A percentile compares a stretch with the other conserved stretches of the same genome.
Evolutionary conservation across 2,329 filamentous ascomycete genomes (phyloP).

Genomic region (Domatiomyces catenatus): DNA sequence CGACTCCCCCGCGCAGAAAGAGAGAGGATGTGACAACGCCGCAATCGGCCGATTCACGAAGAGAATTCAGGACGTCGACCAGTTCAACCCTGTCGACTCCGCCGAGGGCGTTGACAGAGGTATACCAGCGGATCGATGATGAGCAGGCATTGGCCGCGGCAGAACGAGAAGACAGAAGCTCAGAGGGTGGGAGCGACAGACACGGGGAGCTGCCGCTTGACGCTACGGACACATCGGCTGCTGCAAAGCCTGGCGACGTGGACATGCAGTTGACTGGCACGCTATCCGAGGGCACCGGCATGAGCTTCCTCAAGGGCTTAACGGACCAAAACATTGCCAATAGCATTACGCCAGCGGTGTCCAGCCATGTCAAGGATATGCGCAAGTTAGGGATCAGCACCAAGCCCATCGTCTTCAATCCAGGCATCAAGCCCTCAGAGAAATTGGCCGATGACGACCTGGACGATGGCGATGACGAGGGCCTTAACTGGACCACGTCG

Average conservation of each 20-base stretch:
- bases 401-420: slow-evolving; percentile 23
- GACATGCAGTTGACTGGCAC: slow-evolving; percentile 10
- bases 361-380: slow-evolving; percentile 21
- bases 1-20: background rate
- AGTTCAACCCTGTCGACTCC: slow-evolving; percentile 23
- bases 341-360: slow-evolving; percentile 22
- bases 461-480: background rate
- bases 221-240: background rate
- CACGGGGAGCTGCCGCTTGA: background rate
- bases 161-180: slow-evolving; percentile 17
- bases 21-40: slow-evolving; percentile 21
- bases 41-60: slow-evolving; percentile 8
- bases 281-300: slow-evolving; percentile 18
- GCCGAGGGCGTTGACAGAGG: slow-evolving; percentile 23
- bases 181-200: slow-evolving; percentile 19
- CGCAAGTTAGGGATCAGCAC: slow-evolving; percentile 25
- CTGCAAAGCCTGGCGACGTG: slow-evolving; percentile 1
- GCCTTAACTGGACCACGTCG: background rate
- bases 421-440: slow-evolving; percentile 1
- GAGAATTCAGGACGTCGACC: slow-evolving; percentile 19
- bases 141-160: slow-evolving; percentile 23
- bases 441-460: background rate
- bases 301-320: slow-evolving; percentile 22
- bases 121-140: slow-evolving; percentile 26
- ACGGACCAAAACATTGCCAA: slow-evolving; percentile 23